Base-by-base conservation (phyloP, 1,284 basidiomycete species). In the Omphalotus olearius region DNA sequence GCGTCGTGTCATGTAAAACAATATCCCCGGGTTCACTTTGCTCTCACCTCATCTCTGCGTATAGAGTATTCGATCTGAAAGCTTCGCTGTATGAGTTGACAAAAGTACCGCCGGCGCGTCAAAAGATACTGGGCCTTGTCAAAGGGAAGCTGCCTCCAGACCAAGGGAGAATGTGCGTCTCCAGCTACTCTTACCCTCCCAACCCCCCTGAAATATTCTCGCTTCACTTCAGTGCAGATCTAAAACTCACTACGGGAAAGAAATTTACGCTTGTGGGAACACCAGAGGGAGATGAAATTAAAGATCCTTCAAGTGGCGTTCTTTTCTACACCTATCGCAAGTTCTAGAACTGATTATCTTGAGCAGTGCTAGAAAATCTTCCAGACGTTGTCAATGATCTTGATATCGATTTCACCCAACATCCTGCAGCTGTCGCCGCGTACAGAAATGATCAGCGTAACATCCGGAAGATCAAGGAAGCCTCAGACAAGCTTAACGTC, bases 101-200 rank as follows among this genome's bases (percentile, higher is more conserved):
- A 1, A 79, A 77, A 53, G 91, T 97, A 1, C 91, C 93, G 2
- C 79, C 85, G 23, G 89, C 90, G 58, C 76, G 92, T 14, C 92
- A 96, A 71, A 96, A 97, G 74, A 85, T 96, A 50, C 75, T 95
- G 11, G 91, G 91, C 1, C 69, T 96, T 25, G 83, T 89, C 35
- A 91, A 91, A 60, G 90, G 91, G 35, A 93, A 91, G 65, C 70
- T 95, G 10, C 89, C 90, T 4, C 72, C 79, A 2, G 89, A 93
- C 60, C 80, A 88, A 55, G 80, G 71, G 45, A 74, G 77, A 54
- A 79, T 90, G 82, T 88, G 65, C 60, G 79, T 44, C 64, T 26
- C 16, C 42, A 28, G 23, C 41, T 42, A 43, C 26, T 42, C 14
- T 39, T 26, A 5, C 36, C 25, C 40, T 36, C 14, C 18, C 13